Evolutionary conservation across 495 filamentous ascomycete species (phyloP).

Genomic region (Bacidia rubella): DNA sequence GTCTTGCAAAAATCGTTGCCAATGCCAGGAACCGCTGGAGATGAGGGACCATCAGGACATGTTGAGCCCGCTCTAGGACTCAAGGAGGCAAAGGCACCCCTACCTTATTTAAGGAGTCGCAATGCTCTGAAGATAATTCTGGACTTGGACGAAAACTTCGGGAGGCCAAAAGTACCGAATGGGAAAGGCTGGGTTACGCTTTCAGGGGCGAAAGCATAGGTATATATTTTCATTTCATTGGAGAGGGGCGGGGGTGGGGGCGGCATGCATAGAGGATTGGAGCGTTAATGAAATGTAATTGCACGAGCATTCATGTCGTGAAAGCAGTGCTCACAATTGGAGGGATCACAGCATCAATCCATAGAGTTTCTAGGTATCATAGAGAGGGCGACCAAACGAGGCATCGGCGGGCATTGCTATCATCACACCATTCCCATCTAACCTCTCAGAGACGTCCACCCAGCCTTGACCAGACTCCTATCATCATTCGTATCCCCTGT

Average conservation of each 20-base stretch:
- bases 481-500: conserved; percentile 56
- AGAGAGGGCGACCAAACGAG: not conserved
- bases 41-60: conserved; percentile 26
- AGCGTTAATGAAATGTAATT: no score
- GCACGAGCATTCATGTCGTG: no score
- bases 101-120: conserved; percentile 72
- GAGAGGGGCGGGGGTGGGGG: not conserved
- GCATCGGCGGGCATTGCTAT: not conserved
- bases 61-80: conserved; percentile 44
- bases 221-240: not conserved
- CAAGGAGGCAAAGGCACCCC: conserved; percentile 45
- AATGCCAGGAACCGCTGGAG: conserved; percentile 51
- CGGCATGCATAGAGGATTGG: not conserved
- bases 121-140: conserved; percentile 97
- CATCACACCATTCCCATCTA: no score
- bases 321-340: not conserved
- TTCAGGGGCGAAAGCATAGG: conserved; percentile 20
- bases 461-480: conserved; percentile 61
- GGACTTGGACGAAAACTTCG: conserved; percentile 86
- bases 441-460: conserved; percentile 30
- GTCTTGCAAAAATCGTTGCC: conserved; percentile 73
- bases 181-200: conserved; percentile 36
- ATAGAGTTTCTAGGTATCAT: not conserved
- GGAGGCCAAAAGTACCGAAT: conserved; percentile 45
- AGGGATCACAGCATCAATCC: not conserved